Conservation (phyloP, 192 early-diverging fungal genomes). For the Haplosporangium gracile region DNA sequence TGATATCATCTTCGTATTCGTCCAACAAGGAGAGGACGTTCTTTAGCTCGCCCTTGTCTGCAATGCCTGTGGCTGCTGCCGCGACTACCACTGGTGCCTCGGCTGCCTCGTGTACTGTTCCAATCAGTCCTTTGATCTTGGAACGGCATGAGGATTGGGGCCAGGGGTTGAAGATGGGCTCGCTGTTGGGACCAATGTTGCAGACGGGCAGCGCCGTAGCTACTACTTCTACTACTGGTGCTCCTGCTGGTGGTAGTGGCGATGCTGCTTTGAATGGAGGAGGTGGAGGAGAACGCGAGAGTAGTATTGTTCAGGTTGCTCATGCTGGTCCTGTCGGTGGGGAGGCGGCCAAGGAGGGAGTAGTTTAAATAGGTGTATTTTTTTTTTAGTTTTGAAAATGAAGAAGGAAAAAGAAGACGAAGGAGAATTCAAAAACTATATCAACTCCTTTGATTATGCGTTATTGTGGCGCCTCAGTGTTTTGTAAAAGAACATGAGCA, state of each 20-base stretch:
- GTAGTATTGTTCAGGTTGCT: no score
- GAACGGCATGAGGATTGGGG: conserved; percentile 46
- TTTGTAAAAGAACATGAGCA: no score
- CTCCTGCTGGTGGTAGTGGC: background rate
- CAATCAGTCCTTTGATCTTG: conserved; percentile 33
- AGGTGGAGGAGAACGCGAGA: background rate
- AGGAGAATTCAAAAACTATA: no score
- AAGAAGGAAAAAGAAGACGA: no score
- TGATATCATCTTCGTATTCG: background rate
- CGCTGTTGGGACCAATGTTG: conserved; percentile 38
- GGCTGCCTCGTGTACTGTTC: background rate
- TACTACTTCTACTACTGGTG: no score
- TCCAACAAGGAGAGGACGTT: conserved; percentile 20
- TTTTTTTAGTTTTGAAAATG: no score
- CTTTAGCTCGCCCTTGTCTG: conserved; percentile 31
- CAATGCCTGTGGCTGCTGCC: conserved; percentile 4
- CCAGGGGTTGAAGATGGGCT: conserved; percentile 39
- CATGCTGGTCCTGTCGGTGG: no score
- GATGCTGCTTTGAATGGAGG: background rate
- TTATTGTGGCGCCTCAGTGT: no score
- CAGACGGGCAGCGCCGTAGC: background rate
- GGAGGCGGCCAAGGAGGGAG: no score
- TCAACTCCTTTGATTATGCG: no score
- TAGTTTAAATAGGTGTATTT: no score
- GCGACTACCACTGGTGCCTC: background rate